Base-by-base conservation (phyloP, 179 eudicot genomes). In the Corrigiola litoralis region DNA sequence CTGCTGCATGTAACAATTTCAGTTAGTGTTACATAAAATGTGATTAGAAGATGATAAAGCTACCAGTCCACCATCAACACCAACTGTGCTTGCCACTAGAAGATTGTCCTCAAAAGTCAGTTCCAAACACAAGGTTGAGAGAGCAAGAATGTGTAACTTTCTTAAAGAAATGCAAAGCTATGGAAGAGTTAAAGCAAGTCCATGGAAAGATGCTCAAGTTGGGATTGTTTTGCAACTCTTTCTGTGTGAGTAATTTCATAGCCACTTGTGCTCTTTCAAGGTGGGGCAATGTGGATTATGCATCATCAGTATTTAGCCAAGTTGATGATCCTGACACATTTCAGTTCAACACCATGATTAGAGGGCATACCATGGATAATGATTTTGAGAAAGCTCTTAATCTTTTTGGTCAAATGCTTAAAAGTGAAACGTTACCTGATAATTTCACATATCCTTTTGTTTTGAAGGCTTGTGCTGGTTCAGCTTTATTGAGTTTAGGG, bases 251-350 rank as follows among this genome's bases (percentile, higher is more conserved):
- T 72, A 84, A 80, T 77, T 87, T 88, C 50, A 49, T 88, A 13
- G 51, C 84, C 14, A 84, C 81, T 65, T 86, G 92, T 84, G 87
- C 89, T 50, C 72, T 82, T 12, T 82, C 95, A 36, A 71, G 50
- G 36, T 86, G 87, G 89, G 84, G 87, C 45, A 84, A 82, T 72
- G 82, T 88, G 87, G 85, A 77, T 47, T 88, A 88, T 61, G 92
- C 95, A 9, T 64, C 79, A 60, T 82, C 79, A 32, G 80, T 88
- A 23, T 84, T 86, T 72, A 20, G 16, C 5, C 74, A 73, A 67
- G 75, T 84, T 37, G 84, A 86, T 61, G 79, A 77, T 51, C 89
- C 89, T 13, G 63, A 80, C 56, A 69, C 85, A 50, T 88, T 78
- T 73, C 84, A 82, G 16, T 88, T 81, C 75, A 88, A 86, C 49